These are phyloP conservation scores for Colletotrichum liaoningense DNA, from an alignment of 2,329 filamentous ascomycete species.

Conservation along the genomic window DNA sequence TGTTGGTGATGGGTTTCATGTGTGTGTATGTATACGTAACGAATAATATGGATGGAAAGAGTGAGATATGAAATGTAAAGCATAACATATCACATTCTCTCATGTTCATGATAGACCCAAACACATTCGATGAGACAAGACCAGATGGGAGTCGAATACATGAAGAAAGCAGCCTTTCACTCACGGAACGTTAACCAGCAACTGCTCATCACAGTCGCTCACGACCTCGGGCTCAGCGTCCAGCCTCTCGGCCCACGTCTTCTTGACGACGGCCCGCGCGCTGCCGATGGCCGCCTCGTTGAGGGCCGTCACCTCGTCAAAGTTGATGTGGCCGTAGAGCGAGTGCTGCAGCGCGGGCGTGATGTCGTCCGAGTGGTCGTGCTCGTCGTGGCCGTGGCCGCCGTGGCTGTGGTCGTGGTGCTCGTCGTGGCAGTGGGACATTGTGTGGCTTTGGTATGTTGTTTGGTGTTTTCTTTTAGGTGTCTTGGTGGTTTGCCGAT, in stretches of 20 bases:
- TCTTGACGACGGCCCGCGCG: conserved; percentile 83
- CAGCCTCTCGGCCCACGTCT: conserved; percentile 89
- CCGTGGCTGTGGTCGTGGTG: conserved; percentile 62
- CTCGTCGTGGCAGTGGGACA: conserved; percentile 64
- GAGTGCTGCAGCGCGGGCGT: conserved; percentile 91
- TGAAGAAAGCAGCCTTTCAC: conserved; percentile 45
- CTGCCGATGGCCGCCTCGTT: conserved; percentile 80
- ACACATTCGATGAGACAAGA: too few relatives aligned
- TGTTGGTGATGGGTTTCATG: too few relatives aligned
- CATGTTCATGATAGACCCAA: too few relatives aligned
- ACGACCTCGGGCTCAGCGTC: conserved; percentile 78
- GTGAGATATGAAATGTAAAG: too few relatives aligned
- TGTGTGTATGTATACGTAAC: too few relatives aligned
- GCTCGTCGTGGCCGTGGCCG: conserved; percentile 68
- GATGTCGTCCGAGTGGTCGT: conserved; percentile 93
- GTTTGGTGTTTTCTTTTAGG: too few relatives aligned
- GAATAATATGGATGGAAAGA: too few relatives aligned
- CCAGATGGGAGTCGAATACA: too few relatives aligned
- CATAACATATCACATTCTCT: too few relatives aligned
- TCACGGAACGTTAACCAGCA: conserved; percentile 92
- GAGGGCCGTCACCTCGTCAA: conserved; percentile 84
- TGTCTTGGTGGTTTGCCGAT: too few relatives aligned
- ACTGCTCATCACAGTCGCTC: conserved; percentile 91
- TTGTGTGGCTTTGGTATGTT: conserved; percentile 29
- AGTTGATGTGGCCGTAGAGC: conserved; percentile 92